Evolutionary conservation across 805 yeast genomes (phyloP).

Genomic region (Saccharomyces eubayanus): DNA sequence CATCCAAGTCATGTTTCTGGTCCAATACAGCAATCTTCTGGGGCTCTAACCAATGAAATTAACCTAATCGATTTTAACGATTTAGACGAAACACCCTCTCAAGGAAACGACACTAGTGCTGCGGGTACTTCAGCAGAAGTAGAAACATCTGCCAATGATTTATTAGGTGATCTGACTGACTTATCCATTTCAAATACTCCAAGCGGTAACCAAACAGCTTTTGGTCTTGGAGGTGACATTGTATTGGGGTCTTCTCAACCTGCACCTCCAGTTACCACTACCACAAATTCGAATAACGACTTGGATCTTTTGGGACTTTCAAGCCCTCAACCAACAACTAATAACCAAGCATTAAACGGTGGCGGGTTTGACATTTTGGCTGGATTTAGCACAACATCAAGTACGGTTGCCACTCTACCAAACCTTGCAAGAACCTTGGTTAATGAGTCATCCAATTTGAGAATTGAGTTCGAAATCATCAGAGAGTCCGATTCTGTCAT

Average conservation of each 20-base stretch:
- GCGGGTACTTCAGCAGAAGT: not conserved
- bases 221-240: constrained; percentile 28
- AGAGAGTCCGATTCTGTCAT: constrained; percentile 33
- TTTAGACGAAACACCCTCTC: constrained; percentile 28
- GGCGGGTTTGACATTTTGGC: not conserved
- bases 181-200: constrained; percentile 44
- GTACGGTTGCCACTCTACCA: constrained; percentile 5
- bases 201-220: constrained; percentile 26
- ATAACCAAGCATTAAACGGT: constrained; percentile 2
- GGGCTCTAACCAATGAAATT: constrained; percentile 34
- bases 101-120: not conserved
- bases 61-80: constrained; percentile 72
- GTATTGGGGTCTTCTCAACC: constrained; percentile 32
- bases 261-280: constrained; percentile 16
- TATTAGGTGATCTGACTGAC: constrained; percentile 60
- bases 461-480: constrained; percentile 38
- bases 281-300: constrained; percentile 22
- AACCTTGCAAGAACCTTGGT: constrained; percentile 23
- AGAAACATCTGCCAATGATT: constrained; percentile 38
- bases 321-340: constrained; percentile 6
- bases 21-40: constrained; percentile 24
- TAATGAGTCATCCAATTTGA: constrained; percentile 38
- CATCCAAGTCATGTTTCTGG: constrained; percentile 33
- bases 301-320: constrained; percentile 1
- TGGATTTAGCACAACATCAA: constrained; percentile 9